These are phyloP conservation scores for Gossypium mustelinum DNA, from an alignment of 345 rosid species.

Conservation along the genomic window DNA sequence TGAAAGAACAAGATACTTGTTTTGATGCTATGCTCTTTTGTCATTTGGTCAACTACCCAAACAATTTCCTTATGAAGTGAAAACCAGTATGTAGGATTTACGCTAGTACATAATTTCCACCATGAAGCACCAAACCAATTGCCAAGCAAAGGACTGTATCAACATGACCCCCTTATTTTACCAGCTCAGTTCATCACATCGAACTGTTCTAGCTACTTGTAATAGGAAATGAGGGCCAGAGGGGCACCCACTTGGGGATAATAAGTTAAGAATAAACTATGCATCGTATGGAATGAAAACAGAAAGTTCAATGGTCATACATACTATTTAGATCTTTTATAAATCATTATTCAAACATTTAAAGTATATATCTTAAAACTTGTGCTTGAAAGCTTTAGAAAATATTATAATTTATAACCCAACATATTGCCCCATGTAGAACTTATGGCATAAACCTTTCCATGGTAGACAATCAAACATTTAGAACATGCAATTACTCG, in stretches of 20 bases:
- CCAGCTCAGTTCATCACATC: background rate
- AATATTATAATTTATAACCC: background rate
- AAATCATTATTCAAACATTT: too few relatives aligned
- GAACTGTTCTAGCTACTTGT: background rate
- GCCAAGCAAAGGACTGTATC: background rate
- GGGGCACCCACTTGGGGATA: background rate
- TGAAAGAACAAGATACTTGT: background rate
- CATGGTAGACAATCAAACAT: background rate
- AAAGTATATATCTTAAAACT: too few relatives aligned
- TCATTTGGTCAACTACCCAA: background rate
- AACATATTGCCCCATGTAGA: conserved; percentile 8
- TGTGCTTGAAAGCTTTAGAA: background rate
- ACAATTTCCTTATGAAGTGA: background rate
- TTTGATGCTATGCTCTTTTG: background rate
- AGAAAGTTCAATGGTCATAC: background rate
- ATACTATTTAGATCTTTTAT: too few relatives aligned
- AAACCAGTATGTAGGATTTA: background rate
- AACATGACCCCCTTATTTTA: background rate
- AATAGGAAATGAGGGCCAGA: background rate
- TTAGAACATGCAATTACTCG: background rate
- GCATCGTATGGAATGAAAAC: background rate
- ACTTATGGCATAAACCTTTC: background rate
- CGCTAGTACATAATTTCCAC: background rate
- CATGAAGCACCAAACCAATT: background rate
- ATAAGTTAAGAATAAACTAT: background rate